Conservation (phyloP, 2,329 filamentous ascomycete genomes). For the Rugonectria rugulosa region DNA sequence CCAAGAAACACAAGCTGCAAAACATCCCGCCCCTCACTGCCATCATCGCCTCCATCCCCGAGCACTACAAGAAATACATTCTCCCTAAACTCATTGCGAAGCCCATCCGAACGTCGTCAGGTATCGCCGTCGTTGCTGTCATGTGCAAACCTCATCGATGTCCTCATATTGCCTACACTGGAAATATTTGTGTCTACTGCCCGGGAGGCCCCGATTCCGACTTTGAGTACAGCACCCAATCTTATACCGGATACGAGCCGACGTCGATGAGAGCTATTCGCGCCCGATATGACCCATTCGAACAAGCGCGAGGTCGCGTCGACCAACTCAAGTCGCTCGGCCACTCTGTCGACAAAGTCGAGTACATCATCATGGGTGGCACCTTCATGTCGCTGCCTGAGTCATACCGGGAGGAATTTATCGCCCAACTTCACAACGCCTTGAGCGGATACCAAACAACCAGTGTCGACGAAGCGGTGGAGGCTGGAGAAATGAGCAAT, state of each 20-base stretch:
- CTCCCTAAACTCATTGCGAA: constrained; percentile 96
- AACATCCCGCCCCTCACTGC: constrained; percentile 92
- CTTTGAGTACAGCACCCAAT: constrained; percentile 99
- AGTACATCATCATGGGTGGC: constrained; percentile 99
- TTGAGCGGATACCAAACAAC: constrained; percentile 94
- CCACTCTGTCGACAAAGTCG: constrained; percentile 98
- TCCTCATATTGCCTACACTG: constrained; percentile 97
- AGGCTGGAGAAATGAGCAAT: constrained; percentile 94
- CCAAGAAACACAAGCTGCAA: constrained; percentile 90
- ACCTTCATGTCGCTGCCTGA: constrained; percentile 97
- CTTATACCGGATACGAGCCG: constrained; percentile 97
- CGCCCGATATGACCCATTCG: constrained; percentile 95
- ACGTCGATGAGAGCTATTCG: constrained; percentile 98
- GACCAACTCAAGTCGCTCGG: constrained; percentile 96
- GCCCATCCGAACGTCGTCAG: constrained; percentile 93
- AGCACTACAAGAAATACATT: constrained; percentile 99
- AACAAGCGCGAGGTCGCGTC: constrained; percentile 93
- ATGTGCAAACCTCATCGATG: constrained; percentile 99
- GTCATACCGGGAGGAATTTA: constrained; percentile 91
- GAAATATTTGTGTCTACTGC: constrained; percentile 99
- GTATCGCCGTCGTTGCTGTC: constrained; percentile 96
- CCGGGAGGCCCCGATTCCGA: constrained; percentile 97
- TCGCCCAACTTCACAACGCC: constrained; percentile 95
- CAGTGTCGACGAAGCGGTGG: constrained; percentile 94
- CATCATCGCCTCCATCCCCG: constrained; percentile 98